Evolutionary conservation across 352 stramenopile genomes (phyloP).

Genomic region (Pelagophyceae sp.): DNA sequence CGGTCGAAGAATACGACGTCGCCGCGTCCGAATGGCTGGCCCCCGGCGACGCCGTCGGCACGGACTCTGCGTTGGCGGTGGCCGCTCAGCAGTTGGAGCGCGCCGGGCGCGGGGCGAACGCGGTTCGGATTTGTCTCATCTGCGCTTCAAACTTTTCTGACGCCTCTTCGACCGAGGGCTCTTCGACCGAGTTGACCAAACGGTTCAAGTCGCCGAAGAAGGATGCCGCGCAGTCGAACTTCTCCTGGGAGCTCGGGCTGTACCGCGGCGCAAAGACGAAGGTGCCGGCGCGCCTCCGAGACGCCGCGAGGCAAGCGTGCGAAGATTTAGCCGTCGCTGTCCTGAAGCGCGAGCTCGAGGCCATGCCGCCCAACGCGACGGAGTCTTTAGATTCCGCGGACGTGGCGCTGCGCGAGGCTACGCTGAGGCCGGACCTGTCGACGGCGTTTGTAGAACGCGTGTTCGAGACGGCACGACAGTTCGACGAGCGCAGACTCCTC

Average conservation of each 20-base stretch:
- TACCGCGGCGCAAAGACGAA: too few species aligned
- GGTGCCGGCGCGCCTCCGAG: too few species aligned
- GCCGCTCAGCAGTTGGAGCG: not conserved
- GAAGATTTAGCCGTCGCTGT: not conserved
- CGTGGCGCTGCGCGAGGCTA: not conserved
- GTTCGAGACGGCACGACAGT: not conserved
- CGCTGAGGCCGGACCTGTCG: not conserved
- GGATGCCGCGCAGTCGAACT: not conserved
- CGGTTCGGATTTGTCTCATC: not conserved
- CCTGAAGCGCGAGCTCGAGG: not conserved
- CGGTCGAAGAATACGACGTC: not conserved
- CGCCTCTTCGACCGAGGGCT: not conserved
- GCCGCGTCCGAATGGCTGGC: not conserved
- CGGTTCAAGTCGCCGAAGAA: too few species aligned
- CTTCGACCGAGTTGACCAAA: too few species aligned
- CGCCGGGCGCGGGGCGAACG: not conserved
- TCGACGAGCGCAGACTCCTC: not conserved
- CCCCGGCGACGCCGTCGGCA: not conserved
- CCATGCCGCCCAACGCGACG: not conserved
- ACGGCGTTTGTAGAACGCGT: not conserved
- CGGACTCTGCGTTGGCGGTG: not conserved
- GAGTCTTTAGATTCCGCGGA: too few species aligned
- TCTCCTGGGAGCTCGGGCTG: conserved; percentile 1
- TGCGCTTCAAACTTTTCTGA: not conserved
- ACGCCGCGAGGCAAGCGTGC: too few species aligned